A percentile compares a stretch with the other conserved stretches of the same genome.
These are phyloP conservation scores for Rhododendron griersonianum DNA, from an alignment of 148 eudicot species.

Conservation along the genomic window DNA sequence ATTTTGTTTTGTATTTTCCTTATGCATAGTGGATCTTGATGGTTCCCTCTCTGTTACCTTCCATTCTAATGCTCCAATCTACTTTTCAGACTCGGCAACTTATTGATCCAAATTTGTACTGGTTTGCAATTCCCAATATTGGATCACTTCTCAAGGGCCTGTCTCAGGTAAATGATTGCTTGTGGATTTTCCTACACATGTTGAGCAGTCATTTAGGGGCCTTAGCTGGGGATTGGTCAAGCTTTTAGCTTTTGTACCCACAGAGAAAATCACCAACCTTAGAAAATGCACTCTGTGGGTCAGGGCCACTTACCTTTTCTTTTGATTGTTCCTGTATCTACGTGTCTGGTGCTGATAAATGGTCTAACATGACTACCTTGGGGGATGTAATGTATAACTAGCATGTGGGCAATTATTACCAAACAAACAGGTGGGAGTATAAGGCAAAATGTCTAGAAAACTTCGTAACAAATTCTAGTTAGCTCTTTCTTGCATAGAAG, in stretches of 20 bases:
- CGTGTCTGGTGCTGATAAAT: not conserved
- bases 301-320: not conserved
- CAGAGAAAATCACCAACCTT: not conserved
- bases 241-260: not conserved
- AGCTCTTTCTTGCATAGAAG: not conserved
- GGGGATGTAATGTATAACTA: not conserved
- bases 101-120: no score
- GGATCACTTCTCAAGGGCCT: conserved; percentile 88
- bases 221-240: not conserved
- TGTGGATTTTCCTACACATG: not conserved
- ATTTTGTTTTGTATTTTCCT: no score
- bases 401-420: not conserved
- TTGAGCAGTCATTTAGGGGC: not conserved
- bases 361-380: not conserved
- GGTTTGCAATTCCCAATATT: no score
- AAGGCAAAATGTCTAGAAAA: not conserved
- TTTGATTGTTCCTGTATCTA: not conserved
- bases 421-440: not conserved
- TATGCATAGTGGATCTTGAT: no score
- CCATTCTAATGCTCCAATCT: no score
- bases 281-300: not conserved
- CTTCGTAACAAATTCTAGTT: not conserved
- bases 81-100: no score
- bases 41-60: no score
- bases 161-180: conserved; percentile 55